phyloP scores from a whole-genome alignment of 116 monocot species.

The Dioscorea cayenensis region DNA sequence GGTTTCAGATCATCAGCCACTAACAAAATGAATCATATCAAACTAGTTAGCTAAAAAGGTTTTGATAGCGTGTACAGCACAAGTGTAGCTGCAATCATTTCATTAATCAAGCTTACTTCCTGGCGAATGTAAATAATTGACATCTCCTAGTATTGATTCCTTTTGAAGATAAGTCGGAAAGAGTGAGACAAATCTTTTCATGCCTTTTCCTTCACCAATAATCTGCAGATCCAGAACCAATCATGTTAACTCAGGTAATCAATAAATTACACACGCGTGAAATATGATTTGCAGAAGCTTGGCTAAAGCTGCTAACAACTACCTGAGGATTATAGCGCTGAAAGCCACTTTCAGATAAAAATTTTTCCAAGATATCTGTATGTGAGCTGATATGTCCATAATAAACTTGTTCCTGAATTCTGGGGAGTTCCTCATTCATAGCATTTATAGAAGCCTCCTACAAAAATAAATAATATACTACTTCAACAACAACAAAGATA shows the following conservation, averaged over 20 bases:
- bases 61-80: neutral
- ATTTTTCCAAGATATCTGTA: constrained; percentile 83
- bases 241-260: neutral
- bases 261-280: neutral
- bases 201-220: constrained; percentile 51
- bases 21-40: constrained; percentile 20
- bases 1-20: constrained; percentile 87
- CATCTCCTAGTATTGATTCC: constrained; percentile 61
- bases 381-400: constrained; percentile 76
- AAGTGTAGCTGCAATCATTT: neutral
- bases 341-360: constrained; percentile 75
- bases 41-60: neutral
- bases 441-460: constrained; percentile 79
- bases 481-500: neutral
- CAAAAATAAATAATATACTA: neutral
- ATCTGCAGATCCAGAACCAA: constrained; percentile 30
- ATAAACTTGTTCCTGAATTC: constrained; percentile 92
- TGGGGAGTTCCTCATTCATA: constrained; percentile 86
- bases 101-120: constrained; percentile 52
- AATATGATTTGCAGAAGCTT: neutral
- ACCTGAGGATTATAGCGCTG: constrained; percentile 80
- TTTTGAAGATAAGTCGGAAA: constrained; percentile 39
- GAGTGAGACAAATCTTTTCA: constrained; percentile 59
- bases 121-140: constrained; percentile 67
- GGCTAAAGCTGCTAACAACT: neutral